A percentile compares a stretch with the other conserved stretches of the same genome.
These are phyloP conservation scores for Hypomontagnella submonticulosa DNA, from an alignment of 495 filamentous ascomycete genomes.

Conservation along the genomic window DNA sequence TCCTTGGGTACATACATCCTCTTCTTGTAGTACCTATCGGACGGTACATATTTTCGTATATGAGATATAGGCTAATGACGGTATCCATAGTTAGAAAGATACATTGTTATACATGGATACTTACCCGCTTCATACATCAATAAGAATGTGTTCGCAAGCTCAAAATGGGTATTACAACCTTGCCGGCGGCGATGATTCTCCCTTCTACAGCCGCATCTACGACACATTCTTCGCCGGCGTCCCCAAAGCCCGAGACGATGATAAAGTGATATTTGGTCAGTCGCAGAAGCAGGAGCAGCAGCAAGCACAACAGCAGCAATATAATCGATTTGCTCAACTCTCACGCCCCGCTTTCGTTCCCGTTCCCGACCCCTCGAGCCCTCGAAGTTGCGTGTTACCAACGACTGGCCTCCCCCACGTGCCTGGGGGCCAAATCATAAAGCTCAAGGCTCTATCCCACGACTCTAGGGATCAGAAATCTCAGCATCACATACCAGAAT, in stretches of 20 bases:
- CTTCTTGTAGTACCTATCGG: conserved; percentile 19
- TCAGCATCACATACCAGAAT: conserved; percentile 7
- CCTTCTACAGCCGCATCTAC: conserved; percentile 40
- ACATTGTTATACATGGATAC: conserved; percentile 4
- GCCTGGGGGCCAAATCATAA: conserved; percentile 32
- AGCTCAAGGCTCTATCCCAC: conserved; percentile 12
- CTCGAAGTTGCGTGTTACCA: conserved; percentile 38
- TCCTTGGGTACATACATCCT: conserved; percentile 9
- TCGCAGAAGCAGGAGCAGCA: neutral
- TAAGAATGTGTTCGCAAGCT: conserved; percentile 34
- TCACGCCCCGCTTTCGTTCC: conserved; percentile 35
- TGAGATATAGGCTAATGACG: neutral
- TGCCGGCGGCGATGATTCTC: conserved; percentile 34
- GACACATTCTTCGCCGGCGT: conserved; percentile 35
- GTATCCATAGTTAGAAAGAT: conserved; percentile 27
- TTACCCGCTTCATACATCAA: conserved; percentile 9
- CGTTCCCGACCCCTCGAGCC: conserved; percentile 35
- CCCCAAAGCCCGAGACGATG: conserved; percentile 33
- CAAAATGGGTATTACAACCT: conserved; percentile 20
- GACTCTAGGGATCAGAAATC: conserved; percentile 11
- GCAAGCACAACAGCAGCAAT: conserved; percentile 18
- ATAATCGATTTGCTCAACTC: conserved; percentile 29
- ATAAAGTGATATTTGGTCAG: conserved; percentile 28
- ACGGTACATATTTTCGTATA: conserved; percentile 10
- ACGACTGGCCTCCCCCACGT: conserved; percentile 34